These are phyloP conservation scores for Ajuga chamaepitys DNA, from an alignment of 257 asterid species.

Conservation along the genomic window DNA sequence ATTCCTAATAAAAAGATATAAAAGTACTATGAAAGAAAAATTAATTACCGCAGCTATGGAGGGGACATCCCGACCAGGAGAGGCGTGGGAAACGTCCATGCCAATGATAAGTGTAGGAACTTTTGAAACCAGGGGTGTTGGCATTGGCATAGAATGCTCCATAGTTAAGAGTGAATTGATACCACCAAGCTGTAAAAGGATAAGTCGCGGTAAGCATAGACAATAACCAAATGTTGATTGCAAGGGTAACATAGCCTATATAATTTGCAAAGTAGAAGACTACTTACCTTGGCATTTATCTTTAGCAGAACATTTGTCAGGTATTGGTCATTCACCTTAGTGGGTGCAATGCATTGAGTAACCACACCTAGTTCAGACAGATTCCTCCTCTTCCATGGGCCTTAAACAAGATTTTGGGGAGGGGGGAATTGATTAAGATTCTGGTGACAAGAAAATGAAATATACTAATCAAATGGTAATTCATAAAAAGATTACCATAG, in stretches of 20 bases:
- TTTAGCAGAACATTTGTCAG: constrained; percentile 59
- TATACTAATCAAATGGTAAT: background rate
- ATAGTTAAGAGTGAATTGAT: constrained; percentile 41
- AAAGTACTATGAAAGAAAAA: no score
- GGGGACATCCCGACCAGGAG: constrained; percentile 72
- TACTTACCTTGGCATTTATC: constrained; percentile 56
- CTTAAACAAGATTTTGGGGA: no score
- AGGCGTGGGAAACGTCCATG: constrained; percentile 89
- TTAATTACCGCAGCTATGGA: constrained; percentile 47
- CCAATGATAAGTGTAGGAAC: constrained; percentile 63
- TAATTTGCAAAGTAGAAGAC: background rate
- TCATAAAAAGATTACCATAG: constrained; percentile 35
- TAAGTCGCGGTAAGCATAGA: no score
- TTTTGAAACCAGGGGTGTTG: constrained; percentile 35
- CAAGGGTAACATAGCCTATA: background rate
- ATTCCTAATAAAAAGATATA: background rate
- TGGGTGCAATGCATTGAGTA: constrained; percentile 68
- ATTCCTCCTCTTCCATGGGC: constrained; percentile 67
- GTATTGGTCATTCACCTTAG: constrained; percentile 61
- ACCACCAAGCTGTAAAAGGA: constrained; percentile 58
- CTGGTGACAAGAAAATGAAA: no score
- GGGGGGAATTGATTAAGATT: no score
- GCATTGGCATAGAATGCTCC: constrained; percentile 31
- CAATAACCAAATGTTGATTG: background rate
- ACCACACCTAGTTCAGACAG: constrained; percentile 50